These are phyloP conservation scores for Graphiopsis chlorocephala DNA, from an alignment of 2,329 filamentous ascomycete species.

Conservation along the genomic window DNA sequence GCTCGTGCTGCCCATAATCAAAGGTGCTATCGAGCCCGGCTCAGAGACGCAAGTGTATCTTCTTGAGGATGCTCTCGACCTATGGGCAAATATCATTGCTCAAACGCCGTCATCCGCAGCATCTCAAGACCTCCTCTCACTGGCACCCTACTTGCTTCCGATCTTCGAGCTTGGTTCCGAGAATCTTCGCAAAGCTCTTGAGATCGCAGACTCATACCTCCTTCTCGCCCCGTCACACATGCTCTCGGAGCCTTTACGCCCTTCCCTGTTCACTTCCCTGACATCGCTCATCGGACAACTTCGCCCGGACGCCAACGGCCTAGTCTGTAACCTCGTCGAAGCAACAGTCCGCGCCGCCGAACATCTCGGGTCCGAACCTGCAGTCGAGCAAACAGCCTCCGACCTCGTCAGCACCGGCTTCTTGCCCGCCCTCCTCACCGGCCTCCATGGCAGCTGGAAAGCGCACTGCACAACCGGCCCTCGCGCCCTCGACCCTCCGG, in stretches of 20 bases:
- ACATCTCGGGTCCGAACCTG: slow-evolving; percentile 49
- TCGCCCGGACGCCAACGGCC: slow-evolving; percentile 45
- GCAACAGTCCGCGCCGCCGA: slow-evolving; percentile 50
- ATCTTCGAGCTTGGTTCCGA: slow-evolving; percentile 50
- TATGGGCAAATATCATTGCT: slow-evolving; percentile 78
- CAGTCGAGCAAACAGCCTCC: slow-evolving; percentile 49
- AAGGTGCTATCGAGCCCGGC: slow-evolving; percentile 71
- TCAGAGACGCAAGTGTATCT: slow-evolving; percentile 76
- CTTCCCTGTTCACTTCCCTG: slow-evolving; percentile 39
- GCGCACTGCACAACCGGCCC: slow-evolving; percentile 81
- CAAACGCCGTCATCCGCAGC: slow-evolving; percentile 48
- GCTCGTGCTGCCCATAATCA: slow-evolving; percentile 77
- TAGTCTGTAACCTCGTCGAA: slow-evolving; percentile 47
- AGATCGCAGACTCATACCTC: slow-evolving; percentile 50
- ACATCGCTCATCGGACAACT: slow-evolving; percentile 43
- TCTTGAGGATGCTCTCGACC: slow-evolving; percentile 84
- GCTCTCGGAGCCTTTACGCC: slow-evolving; percentile 42
- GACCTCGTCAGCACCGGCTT: slow-evolving; percentile 59
- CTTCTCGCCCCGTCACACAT: slow-evolving; percentile 48
- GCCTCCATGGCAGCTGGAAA: slow-evolving; percentile 52
- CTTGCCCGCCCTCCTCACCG: slow-evolving; percentile 52
- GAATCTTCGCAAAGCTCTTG: slow-evolving; percentile 46
- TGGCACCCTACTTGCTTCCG: slow-evolving; percentile 46
- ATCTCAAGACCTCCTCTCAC: slow-evolving; percentile 41
- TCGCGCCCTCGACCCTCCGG: slow-evolving; percentile 63